Base-by-base conservation (phyloP, 2,329 filamentous ascomycete genomes). In the Botrytis hyacinthi region DNA sequence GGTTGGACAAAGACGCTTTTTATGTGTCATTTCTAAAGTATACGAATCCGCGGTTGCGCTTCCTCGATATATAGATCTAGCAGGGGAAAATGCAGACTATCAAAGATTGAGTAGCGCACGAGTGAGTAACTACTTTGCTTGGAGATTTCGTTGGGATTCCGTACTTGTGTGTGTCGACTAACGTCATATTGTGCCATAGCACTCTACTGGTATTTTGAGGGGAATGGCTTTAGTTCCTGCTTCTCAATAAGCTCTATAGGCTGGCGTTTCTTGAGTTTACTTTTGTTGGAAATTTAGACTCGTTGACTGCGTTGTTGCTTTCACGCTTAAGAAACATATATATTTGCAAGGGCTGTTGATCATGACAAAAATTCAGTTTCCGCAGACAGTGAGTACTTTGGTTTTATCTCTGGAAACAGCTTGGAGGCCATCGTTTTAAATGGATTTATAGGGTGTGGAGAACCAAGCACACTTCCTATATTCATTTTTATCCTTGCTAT, bases 171-270 rank as follows among this genome's bases (percentile, higher is more conserved):
- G 12, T 40, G 8, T 18, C 32, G 4, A 6, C 9, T 14, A 40
- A 26, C 3, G 6, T 61, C 22, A 3, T 40, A 3, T 61, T 40
- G 32, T 5, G 59, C 7, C 12, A n/a, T 40, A 40, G 18, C 14
- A 61, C 6, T 3, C 6, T 3, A 40, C 22, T n/a, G 35, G 35
- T 10, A 40, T 35, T 26, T 40, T 40, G 12, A 40, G 6, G 35
- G 40, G 59, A 16, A 40, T 1, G 10, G n/a, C 35, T 37, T 40
- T 2, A 26, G 40, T 26, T 2, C 22, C 37, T 32, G 35, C 32
- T 40, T n/a, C 5, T 0, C 40, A n/a, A 7, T 0, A 2, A 14
- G 59, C 6, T 61, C 6, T n/a, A 1, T 8, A 8, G 9, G 26
- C 9, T 61, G 12, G 7, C 1, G 12, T 3, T 40, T n/a, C 22